Percentiles rank a stretch among this genome's conserved stretches.
These are phyloP conservation scores for Suillus luteus DNA, from an alignment of 768 basidiomycete genomes.

Conservation along the genomic window DNA sequence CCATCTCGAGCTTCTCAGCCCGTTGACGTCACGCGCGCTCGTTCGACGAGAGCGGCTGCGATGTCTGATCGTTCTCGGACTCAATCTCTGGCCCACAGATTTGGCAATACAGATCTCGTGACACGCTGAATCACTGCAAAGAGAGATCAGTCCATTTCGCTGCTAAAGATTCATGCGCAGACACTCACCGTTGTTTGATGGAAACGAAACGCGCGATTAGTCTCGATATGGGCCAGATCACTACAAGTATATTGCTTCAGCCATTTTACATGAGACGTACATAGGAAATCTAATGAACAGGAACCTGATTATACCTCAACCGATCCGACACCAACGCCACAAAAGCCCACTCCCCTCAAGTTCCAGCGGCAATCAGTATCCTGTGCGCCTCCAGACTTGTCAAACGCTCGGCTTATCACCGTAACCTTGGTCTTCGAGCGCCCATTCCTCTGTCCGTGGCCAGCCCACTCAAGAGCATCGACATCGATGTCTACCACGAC, in stretches of 20 bases:
- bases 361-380: conserved; percentile 58
- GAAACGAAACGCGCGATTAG: not conserved
- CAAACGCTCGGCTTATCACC: conserved; percentile 52
- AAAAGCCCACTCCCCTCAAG: conserved; percentile 59
- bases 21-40: not conserved
- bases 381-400: conserved; percentile 52
- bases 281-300: not conserved
- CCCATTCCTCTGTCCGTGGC: conserved; percentile 18
- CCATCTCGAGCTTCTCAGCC: not conserved
- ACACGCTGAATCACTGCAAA: not conserved
- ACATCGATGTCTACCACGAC: conserved; percentile 36
- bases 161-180: not conserved
- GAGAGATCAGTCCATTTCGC: not conserved
- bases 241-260: not conserved
- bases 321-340: conserved; percentile 30
- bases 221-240: not conserved
- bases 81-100: not conserved
- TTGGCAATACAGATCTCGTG: not conserved
- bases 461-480: conserved; percentile 15
- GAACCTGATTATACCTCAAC: conserved; percentile 10
- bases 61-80: not conserved
- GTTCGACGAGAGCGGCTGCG: not conserved
- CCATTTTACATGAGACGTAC: not conserved
- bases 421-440: conserved; percentile 20
- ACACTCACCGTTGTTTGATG: not conserved